Base-by-base conservation (phyloP, 2,329 filamentous ascomycete species). In the Rhexocercosporidium sp. region DNA sequence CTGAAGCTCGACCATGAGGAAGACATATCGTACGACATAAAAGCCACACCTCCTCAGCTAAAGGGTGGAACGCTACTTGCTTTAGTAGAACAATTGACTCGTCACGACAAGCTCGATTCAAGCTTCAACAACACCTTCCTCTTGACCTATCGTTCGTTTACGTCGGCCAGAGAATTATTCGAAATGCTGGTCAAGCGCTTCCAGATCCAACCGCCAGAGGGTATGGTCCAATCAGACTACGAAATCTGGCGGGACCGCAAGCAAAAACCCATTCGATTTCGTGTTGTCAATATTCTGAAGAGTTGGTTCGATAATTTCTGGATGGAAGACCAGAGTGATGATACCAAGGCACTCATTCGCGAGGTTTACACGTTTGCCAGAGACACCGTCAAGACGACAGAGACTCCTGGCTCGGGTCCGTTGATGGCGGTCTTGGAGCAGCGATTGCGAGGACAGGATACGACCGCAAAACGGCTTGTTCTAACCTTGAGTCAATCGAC, bases 221-320 rank as follows among this genome's bases (percentile, higher is more conserved):
- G 93, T 6, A 82, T 99, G 60, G 88, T 83, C 9, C 86, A 88
- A 63, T 81, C 86, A 46, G 94, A 98, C 71, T 93, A 92, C 74
- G 92, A 97, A 64, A 84, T 87, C 34, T 99, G 96, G 96, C 88
- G 92, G 41, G 93, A 97, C 77, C 90, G 90, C 77, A 99, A 99
- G 81, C 96, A 98, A 78, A 97, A 96, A 77, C 92, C 93, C 5
- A 97, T 98, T 69, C 88, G 96, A 41, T 97, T 99, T 82, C 90
- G 96, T 49, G 94, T 99, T 1, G 94, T 99, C 71, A 99, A 98
- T 76, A 98, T 97, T 71, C 82, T 99, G 57, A 98, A 98, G 85
- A 96, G 89, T 80, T 99, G 96, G 96, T 96, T 99, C 73, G 96
- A 98, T 77, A 94, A 92, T 74, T 98, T 96, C 79, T 99, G 96